These are phyloP conservation scores for Aaosphaeria pasadenensis DNA, from an alignment of 2,329 filamentous ascomycete species.

Conservation along the genomic window DNA sequence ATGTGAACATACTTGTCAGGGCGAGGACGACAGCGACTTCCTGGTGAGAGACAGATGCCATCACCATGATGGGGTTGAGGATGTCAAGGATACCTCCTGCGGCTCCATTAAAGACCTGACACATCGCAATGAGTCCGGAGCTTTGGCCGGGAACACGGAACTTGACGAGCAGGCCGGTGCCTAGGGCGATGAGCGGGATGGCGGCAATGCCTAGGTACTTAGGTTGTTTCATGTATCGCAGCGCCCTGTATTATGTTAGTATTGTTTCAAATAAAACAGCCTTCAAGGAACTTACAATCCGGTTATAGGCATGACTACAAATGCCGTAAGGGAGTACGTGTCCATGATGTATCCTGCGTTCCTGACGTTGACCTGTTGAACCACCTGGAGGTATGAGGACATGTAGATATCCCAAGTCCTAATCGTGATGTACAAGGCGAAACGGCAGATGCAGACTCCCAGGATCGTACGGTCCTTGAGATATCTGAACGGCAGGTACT, in stretches of 20 bases:
- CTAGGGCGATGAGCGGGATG: slow-evolving; percentile 55
- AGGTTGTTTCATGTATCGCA: slow-evolving; percentile 51
- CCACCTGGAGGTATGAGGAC: slow-evolving; percentile 39
- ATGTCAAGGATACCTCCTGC: not conserved
- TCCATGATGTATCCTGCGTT: slow-evolving; percentile 30
- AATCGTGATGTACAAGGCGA: not conserved
- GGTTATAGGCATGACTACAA: slow-evolving; percentile 5
- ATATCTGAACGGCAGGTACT: slow-evolving; percentile 41
- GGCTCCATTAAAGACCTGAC: not conserved
- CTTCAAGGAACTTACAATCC: slow-evolving; percentile 30
- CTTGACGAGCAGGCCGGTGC: slow-evolving; percentile 57
- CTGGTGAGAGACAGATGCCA: not conserved
- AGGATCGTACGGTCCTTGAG: slow-evolving; percentile 45
- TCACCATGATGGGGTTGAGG: not conserved
- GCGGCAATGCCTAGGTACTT: slow-evolving; percentile 60
- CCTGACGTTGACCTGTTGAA: slow-evolving; percentile 26
- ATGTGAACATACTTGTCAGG: not conserved
- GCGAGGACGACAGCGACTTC: not conserved
- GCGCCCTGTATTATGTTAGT: slow-evolving; percentile 14
- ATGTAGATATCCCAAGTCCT: slow-evolving; percentile 58
- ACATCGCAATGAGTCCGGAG: not conserved
- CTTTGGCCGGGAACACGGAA: slow-evolving; percentile 31
- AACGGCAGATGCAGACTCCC: slow-evolving; percentile 41
- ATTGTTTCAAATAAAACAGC: slow-evolving; percentile 23
- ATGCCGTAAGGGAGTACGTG: slow-evolving; percentile 23